Evolutionary conservation across 139 green algal species (phyloP).

Genomic region (Haematococcus sp.): DNA sequence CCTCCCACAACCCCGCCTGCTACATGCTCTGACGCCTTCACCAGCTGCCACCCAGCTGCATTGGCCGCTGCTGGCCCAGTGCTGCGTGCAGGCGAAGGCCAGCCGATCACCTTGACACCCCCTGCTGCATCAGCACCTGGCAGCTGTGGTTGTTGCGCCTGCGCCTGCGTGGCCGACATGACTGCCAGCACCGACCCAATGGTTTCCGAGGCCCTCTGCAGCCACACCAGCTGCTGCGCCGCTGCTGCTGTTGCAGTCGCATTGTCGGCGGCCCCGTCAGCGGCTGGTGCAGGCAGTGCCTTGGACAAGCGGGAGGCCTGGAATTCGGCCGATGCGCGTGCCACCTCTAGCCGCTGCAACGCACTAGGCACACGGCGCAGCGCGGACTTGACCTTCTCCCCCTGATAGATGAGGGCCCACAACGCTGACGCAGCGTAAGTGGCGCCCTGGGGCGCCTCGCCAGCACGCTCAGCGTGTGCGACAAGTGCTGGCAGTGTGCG

Average conservation of each 20-base stretch:
- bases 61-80: too few species aligned
- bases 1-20: too few species aligned
- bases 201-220: not conserved
- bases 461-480: conserved; percentile 31
- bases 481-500: conserved; percentile 47
- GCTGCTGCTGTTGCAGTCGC: conserved; percentile 7
- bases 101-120: too few species aligned
- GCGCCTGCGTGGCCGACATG: not conserved
- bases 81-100: too few species aligned
- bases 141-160: not conserved
- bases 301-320: not conserved
- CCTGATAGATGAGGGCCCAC: conserved; percentile 50
- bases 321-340: conserved; percentile 12
- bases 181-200: too few species aligned
- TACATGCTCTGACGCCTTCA: too few species aligned
- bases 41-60: too few species aligned
- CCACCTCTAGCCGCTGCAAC: conserved; percentile 3
- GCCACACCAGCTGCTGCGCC: not conserved
- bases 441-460: conserved; percentile 21
- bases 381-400: conserved; percentile 46
- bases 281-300: not conserved
- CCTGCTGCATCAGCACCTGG: not conserved
- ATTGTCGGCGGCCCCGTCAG: not conserved
- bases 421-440: conserved; percentile 45
- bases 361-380: conserved; percentile 26